A percentile compares a stretch with the other conserved stretches of the same genome.
These are phyloP conservation scores for Tympanopsis confertula DNA, from an alignment of 2,329 filamentous ascomycete species.

Conservation along the genomic window DNA sequence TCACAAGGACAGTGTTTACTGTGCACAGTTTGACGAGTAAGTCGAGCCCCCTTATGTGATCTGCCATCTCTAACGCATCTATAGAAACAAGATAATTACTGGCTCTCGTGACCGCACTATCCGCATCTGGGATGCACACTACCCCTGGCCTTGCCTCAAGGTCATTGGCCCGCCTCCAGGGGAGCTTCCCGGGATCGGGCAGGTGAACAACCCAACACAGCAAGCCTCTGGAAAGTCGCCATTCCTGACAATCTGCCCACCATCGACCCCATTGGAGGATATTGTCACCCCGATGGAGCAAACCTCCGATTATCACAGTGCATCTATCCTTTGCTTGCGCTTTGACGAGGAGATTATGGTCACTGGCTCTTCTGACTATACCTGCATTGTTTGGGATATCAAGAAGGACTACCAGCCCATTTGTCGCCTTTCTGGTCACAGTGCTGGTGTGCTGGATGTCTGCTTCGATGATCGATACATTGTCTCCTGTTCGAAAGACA, in stretches of 20 bases:
- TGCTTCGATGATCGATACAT: constrained; percentile 56
- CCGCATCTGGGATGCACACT: constrained; percentile 52
- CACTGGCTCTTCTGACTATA: constrained; percentile 55
- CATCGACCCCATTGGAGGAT: constrained; percentile 13
- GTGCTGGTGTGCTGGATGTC: constrained; percentile 54
- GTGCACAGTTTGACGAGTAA: constrained; percentile 58
- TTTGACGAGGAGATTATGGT: constrained; percentile 59
- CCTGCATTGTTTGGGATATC: constrained; percentile 58
- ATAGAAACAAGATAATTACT: constrained; percentile 54
- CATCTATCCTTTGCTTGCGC: constrained; percentile 55
- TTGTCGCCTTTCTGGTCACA: constrained; percentile 43
- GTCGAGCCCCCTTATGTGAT: constrained; percentile 8
- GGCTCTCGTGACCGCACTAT: constrained; percentile 59
- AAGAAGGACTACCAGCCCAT: constrained; percentile 46
- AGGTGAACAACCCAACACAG: constrained; percentile 18
- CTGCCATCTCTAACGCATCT: neutral
- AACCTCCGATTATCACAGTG: constrained; percentile 37
- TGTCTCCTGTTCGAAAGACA: constrained; percentile 59
- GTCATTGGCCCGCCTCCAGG: constrained; percentile 37
- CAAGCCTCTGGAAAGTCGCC: constrained; percentile 18
- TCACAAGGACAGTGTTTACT: constrained; percentile 60
- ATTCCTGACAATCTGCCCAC: constrained; percentile 25
- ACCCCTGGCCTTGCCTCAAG: constrained; percentile 50
- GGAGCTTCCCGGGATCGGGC: constrained; percentile 18
- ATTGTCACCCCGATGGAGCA: neutral